Conservation (phyloP, 441 rosid genomes). For the California macrophylla region DNA sequence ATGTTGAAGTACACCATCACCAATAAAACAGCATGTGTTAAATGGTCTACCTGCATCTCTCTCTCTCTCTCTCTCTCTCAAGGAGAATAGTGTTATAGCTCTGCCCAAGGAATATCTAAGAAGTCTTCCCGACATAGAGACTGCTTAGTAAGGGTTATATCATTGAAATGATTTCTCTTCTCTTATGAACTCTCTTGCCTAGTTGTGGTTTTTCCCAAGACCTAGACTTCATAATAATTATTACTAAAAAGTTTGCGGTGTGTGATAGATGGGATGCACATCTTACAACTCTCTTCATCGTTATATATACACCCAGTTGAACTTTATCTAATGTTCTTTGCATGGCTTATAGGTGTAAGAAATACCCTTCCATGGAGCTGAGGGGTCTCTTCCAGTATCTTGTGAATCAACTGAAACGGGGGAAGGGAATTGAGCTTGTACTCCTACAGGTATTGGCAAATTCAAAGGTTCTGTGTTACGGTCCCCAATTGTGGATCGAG, state of each 20-base stretch:
- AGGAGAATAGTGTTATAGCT: background rate
- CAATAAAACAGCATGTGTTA: background rate
- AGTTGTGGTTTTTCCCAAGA: background rate
- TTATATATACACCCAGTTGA: background rate
- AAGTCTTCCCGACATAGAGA: background rate
- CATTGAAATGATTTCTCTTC: background rate
- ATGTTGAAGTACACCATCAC: background rate
- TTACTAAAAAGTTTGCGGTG: background rate
- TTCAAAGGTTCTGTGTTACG: slow-evolving; percentile 16
- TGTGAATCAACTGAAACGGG: slow-evolving; percentile 92
- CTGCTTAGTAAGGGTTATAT: background rate
- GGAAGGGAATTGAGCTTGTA: slow-evolving; percentile 96
- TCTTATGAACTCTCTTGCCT: background rate
- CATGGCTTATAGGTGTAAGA: slow-evolving; percentile 67
- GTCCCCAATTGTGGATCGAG: too few species aligned
- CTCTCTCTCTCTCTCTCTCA: background rate
- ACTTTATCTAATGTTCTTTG: slow-evolving; percentile 12
- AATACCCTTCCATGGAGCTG: slow-evolving; percentile 98
- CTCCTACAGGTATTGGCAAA: slow-evolving; percentile 66
- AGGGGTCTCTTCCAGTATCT: slow-evolving; percentile 98
- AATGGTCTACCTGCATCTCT: background rate
- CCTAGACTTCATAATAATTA: background rate
- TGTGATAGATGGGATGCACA: slow-evolving; percentile 1
- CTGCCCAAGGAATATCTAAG: background rate
- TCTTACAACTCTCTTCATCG: slow-evolving; percentile 1